phyloP scores from a whole-genome alignment of 2,329 filamentous ascomycete species.

The Ophiostoma sp. region DNA sequence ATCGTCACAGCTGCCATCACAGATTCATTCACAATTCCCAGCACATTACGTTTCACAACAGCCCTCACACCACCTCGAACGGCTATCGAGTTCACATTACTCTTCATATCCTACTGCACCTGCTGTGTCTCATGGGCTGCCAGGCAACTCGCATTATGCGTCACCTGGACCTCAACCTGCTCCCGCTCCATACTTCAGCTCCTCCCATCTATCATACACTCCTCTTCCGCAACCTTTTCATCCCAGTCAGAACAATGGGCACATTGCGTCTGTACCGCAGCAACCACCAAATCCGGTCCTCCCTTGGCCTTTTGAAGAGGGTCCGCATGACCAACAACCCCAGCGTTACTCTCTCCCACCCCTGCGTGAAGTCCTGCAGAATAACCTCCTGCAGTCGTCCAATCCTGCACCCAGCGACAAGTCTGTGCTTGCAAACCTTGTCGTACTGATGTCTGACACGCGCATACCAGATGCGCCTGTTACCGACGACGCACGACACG shows the following conservation, averaged over 20 bases:
- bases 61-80: background rate
- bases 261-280: background rate
- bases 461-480: conserved; percentile 20
- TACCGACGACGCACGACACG: background rate
- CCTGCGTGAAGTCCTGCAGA: conserved; percentile 28
- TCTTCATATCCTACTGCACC: background rate
- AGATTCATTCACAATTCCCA: background rate
- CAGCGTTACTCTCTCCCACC: conserved; percentile 22
- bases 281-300: conserved; percentile 1
- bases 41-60: background rate
- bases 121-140: background rate
- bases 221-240: background rate
- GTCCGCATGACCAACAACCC: conserved; percentile 13
- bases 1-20: background rate
- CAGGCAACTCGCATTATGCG: background rate
- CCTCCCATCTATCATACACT: background rate
- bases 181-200: background rate
- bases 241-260: background rate
- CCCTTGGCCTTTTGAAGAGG: conserved; percentile 25
- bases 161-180: background rate
- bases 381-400: conserved; percentile 13
- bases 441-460: conserved; percentile 29
- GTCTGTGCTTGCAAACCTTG: conserved; percentile 25
- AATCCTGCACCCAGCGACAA: conserved; percentile 12
- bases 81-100: background rate